Evolutionary conservation across 1,284 basidiomycete species (phyloP).

Genomic region (Boletus sp.): DNA sequence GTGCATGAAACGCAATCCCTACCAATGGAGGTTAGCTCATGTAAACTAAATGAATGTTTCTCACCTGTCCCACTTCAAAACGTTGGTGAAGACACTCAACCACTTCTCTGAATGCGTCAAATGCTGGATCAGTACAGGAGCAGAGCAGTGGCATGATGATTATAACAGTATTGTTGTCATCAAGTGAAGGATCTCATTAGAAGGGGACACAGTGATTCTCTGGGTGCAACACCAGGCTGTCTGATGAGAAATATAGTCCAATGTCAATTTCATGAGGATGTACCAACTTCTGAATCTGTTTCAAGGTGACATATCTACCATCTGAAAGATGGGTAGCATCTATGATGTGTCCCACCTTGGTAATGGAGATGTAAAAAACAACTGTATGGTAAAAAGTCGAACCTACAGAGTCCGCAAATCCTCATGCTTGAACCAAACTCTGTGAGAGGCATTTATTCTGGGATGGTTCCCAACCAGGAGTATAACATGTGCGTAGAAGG

Average conservation of each 20-base stretch:
- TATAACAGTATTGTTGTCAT: not conserved
- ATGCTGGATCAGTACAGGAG: not conserved
- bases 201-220: conserved; percentile 39
- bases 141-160: not conserved
- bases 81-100: too few species aligned
- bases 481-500: conserved; percentile 30
- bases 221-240: conserved; percentile 13
- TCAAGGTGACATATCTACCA: conserved; percentile 35
- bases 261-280: conserved; percentile 29
- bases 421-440: not conserved
- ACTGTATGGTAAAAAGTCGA: not conserved
- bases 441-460: not conserved
- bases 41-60: too few species aligned
- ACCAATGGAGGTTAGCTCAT: too few species aligned
- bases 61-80: too few species aligned
- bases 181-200: conserved; percentile 6
- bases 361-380: too few species aligned
- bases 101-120: not conserved
- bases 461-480: conserved; percentile 28
- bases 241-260: conserved; percentile 23
- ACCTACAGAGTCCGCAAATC: conserved; percentile 8
- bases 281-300: conserved; percentile 22
- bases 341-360: conserved; percentile 11
- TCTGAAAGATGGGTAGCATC: conserved; percentile 39
- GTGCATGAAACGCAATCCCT: too few species aligned